Percentiles rank a stretch among this genome's conserved stretches.
phyloP scores from a whole-genome alignment of 192 early-diverging fungal species.

The Coemansia sp. region DNA sequence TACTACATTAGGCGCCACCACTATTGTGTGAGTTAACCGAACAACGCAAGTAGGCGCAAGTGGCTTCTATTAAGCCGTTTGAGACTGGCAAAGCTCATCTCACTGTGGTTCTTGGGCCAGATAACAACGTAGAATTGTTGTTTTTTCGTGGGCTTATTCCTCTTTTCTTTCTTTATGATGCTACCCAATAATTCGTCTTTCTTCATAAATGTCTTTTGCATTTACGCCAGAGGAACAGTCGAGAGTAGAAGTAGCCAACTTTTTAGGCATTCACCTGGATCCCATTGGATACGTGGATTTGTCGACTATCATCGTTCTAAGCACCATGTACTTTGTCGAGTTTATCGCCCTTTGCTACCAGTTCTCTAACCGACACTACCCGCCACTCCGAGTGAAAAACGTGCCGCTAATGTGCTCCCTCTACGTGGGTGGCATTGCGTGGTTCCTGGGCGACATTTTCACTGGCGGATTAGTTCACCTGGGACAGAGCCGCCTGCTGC shows the following conservation, averaged over 20 bases:
- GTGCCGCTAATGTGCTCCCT: slow-evolving; percentile 44
- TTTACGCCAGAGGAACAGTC: slow-evolving; percentile 28
- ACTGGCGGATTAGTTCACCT: slow-evolving; percentile 42
- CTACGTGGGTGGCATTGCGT: slow-evolving; percentile 26
- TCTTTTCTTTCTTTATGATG: background rate
- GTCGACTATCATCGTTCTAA: slow-evolving; percentile 37
- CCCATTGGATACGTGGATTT: slow-evolving; percentile 41
- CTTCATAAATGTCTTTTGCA: slow-evolving; percentile 30
- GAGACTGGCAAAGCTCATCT: background rate
- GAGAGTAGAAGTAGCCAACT: slow-evolving; percentile 28
- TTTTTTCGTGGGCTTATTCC: background rate
- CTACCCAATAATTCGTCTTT: background rate
- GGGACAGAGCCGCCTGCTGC: slow-evolving; percentile 15
- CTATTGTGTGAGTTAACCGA: background rate
- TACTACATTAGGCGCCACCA: background rate
- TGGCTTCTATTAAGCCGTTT: background rate
- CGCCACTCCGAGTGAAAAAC: slow-evolving; percentile 42
- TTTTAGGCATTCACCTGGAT: slow-evolving; percentile 35
- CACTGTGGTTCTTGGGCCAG: background rate
- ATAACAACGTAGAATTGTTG: background rate
- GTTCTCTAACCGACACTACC: slow-evolving; percentile 35
- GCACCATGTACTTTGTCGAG: slow-evolving; percentile 37
- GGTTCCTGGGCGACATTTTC: slow-evolving; percentile 43
- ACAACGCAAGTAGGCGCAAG: background rate
- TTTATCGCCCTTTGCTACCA: slow-evolving; percentile 40